Conservation (phyloP, 139 green algal genomes). For the Eudorina sp. region DNA sequence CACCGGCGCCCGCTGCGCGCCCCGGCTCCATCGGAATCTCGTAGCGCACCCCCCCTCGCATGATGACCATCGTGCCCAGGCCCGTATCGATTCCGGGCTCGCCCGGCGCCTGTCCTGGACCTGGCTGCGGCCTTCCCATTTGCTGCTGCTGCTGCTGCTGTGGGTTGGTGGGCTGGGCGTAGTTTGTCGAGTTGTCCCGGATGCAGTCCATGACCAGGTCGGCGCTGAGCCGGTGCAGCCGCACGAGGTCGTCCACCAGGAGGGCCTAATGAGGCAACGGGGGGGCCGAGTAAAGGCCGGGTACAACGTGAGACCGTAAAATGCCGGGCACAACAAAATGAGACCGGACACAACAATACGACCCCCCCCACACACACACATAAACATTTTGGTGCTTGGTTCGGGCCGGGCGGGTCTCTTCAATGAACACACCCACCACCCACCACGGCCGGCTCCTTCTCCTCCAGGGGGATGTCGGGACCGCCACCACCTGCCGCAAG, state of each 20-base stretch:
- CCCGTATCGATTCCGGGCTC: neutral
- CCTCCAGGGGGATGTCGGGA: neutral
- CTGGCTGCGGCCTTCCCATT: neutral
- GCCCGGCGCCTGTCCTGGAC: neutral
- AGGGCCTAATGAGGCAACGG: neutral
- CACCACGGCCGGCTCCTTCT: conserved; percentile 37
- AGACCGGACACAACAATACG: too few species aligned
- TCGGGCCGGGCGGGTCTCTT: too few species aligned
- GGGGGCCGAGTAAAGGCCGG: neutral
- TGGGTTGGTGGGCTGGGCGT: neutral
- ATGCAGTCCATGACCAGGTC: conserved; percentile 23
- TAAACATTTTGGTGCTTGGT: neutral
- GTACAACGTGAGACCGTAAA: too few species aligned
- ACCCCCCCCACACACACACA: too few species aligned
- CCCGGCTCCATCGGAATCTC: neutral
- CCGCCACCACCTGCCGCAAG: neutral
- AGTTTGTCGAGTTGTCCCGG: neutral
- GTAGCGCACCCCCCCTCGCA: neutral
- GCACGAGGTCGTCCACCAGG: conserved; percentile 30
- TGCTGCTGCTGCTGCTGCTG: neutral
- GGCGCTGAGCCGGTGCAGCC: conserved; percentile 2
- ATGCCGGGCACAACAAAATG: too few species aligned
- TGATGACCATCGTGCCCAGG: neutral
- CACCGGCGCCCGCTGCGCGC: neutral
- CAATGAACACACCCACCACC: neutral